Base-by-base conservation (phyloP, 2,329 filamentous ascomycete species). In the Magnaporthales sp. region DNA sequence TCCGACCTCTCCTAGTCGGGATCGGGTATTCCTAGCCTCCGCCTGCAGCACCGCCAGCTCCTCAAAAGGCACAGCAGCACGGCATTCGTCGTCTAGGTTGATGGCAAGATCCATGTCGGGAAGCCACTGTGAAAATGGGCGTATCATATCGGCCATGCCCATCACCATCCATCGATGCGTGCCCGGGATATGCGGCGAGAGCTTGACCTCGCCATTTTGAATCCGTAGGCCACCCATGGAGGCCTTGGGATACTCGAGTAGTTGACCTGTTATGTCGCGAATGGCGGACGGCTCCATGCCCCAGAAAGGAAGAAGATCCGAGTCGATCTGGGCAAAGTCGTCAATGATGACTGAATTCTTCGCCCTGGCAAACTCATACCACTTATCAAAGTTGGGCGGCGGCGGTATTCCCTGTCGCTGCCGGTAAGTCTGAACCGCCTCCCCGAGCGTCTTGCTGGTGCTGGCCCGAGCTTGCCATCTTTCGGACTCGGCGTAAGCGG, bases 341-440 rank as follows among this genome's bases (percentile, higher is more conserved):
- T 92, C 89, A 67, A 91, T 86, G 68, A 91, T 76, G 67, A 86
- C 80, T 0, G 89, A 87, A 3, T 83, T 81, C 68, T 87, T 74
- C 91, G 87, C 70, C 91, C 91, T 66, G 3, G 70, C 70, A 30
- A 67, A 71, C 32, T 68, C 67, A 66, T 66, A 70, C 70, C 94
- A 98, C 76, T 91, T 92, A 77, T 98, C 93, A 74, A 98, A 98
- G 71, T 90, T 83, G 2, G 90, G 90, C 8, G 94, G 94, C 9
- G 94, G 94, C 30, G 89, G 84, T 71, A 97, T 88, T 61, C 86
- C 86, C 78, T 98, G 95, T 72, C 93, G 87, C 68, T 88, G 86
- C 70, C 88, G 86, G 77, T 98, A 98, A 77, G 97, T 92, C 56
- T 80, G 77, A 26, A 96, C 89, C 60, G 93, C 93, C 66, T 91